A percentile compares a stretch with the other conserved stretches of the same genome.
phyloP scores from a whole-genome alignment of 1,139 yeast species.

The Yamadazyma pseudoaaseri region DNA sequence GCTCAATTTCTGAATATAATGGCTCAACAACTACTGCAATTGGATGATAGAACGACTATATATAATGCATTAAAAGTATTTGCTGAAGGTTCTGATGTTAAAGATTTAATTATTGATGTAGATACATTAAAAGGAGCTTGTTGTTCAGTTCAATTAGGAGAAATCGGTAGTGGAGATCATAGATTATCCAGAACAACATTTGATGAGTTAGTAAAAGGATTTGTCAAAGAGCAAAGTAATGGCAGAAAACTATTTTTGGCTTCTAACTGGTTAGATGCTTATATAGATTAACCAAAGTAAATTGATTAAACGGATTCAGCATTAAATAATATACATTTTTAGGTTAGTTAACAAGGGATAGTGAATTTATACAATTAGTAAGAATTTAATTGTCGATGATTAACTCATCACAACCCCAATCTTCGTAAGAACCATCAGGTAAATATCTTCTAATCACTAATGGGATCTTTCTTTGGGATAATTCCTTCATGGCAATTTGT shows the following conservation, averaged over 20 bases:
- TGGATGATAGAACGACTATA: constrained; percentile 63
- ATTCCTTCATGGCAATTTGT: constrained; percentile 96
- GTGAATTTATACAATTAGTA: too few relatives aligned
- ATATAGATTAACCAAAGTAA: constrained; percentile 28
- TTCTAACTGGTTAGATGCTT: constrained; percentile 59
- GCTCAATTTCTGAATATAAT: constrained; percentile 69
- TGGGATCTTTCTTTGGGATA: constrained; percentile 92
- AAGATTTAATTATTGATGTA: constrained; percentile 43
- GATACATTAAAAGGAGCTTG: constrained; percentile 51
- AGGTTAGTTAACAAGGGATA: not conserved
- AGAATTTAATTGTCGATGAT: constrained; percentile 79
- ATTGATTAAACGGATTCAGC: not conserved
- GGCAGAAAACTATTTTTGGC: constrained; percentile 59
- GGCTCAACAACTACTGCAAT: constrained; percentile 55
- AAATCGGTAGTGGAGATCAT: constrained; percentile 45
- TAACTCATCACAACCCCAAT: constrained; percentile 98
- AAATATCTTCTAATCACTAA: constrained; percentile 91
- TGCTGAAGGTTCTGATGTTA: constrained; percentile 27
- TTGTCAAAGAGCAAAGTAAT: constrained; percentile 54
- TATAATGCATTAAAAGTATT: constrained; percentile 63
- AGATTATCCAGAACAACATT: constrained; percentile 55
- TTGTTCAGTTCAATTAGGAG: constrained; percentile 45
- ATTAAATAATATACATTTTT: constrained; percentile 4
- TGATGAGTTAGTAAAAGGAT: constrained; percentile 53
- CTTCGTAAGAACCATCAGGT: constrained; percentile 97